Evolutionary conservation across 495 filamentous ascomycete genomes (phyloP).

Genomic region (Arthonia radiata): DNA sequence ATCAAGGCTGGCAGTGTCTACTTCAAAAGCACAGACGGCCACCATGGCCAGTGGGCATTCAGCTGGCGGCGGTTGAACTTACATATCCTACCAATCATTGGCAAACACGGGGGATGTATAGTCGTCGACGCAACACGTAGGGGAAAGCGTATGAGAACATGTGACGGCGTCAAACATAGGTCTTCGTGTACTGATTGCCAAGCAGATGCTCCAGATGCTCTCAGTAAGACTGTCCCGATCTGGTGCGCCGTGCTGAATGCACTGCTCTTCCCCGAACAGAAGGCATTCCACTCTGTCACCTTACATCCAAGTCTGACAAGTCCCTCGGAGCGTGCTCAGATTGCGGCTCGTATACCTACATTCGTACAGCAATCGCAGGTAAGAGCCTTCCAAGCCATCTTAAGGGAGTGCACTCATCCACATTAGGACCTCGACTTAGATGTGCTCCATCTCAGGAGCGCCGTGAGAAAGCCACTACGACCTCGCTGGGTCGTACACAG

Average conservation of each 20-base stretch:
- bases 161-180: neutral
- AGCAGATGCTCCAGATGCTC: conserved; percentile 75
- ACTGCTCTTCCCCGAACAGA: conserved; percentile 39
- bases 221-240: conserved; percentile 81
- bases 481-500: conserved; percentile 37
- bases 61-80: conserved; percentile 64
- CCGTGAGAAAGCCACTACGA: conserved; percentile 30
- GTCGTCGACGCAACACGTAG: conserved; percentile 87
- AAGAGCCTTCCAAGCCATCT: conserved; percentile 2
- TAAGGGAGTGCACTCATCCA: neutral
- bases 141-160: conserved; percentile 40
- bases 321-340: conserved; percentile 54
- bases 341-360: conserved; percentile 34
- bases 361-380: conserved; percentile 41
- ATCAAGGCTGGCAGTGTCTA: conserved; percentile 50
- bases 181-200: conserved; percentile 3
- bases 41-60: conserved; percentile 72
- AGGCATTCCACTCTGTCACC: no score
- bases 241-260: conserved; percentile 75
- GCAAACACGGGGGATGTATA: conserved; percentile 47
- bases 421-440: conserved; percentile 21
- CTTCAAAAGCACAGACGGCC: conserved; percentile 96
- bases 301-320: no score
- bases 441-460: conserved; percentile 10
- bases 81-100: conserved; percentile 42